A percentile compares a stretch with the other conserved stretches of the same genome.
Evolutionary conservation across 75 land plant species (phyloP).

Genomic region (Cryptomeria japonica): DNA sequence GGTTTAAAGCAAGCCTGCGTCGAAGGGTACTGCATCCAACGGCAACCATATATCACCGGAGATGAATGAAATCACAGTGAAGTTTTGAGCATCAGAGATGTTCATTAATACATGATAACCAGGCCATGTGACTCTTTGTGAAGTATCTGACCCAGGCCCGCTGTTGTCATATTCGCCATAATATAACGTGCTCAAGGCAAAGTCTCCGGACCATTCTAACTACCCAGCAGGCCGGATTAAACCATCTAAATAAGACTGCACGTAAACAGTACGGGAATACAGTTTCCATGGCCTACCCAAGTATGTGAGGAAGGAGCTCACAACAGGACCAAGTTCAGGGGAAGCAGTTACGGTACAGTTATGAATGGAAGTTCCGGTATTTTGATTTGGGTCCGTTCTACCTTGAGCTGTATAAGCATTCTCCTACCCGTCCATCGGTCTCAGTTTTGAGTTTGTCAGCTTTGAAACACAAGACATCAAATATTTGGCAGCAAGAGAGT

Average conservation of each 20-base stretch:
- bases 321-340: conserved; percentile 27
- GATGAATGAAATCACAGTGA: too few species aligned
- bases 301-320: conserved; percentile 28
- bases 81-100: conserved; percentile 13
- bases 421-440: conserved; percentile 29
- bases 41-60: too few species aligned
- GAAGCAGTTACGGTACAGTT: conserved; percentile 45
- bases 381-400: conserved; percentile 30
- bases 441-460: conserved; percentile 3
- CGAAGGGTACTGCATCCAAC: too few species aligned
- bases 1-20: too few species aligned
- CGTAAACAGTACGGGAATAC: conserved; percentile 51
- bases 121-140: conserved; percentile 19
- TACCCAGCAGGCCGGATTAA: conserved; percentile 67
- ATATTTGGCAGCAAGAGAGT: background rate
- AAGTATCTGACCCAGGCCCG: conserved; percentile 21
- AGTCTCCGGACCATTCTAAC: conserved; percentile 45
- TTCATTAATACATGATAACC: conserved; percentile 16
- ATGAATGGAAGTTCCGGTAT: conserved; percentile 61
- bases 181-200: conserved; percentile 52
- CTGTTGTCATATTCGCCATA: conserved; percentile 38
- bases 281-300: conserved; percentile 75
- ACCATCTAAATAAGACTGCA: conserved; percentile 51
- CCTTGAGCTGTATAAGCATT: conserved; percentile 57
- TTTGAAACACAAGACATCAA: background rate